phyloP scores from a whole-genome alignment of 2,329 filamentous ascomycete genomes.

The Penicillium rolfsii region DNA sequence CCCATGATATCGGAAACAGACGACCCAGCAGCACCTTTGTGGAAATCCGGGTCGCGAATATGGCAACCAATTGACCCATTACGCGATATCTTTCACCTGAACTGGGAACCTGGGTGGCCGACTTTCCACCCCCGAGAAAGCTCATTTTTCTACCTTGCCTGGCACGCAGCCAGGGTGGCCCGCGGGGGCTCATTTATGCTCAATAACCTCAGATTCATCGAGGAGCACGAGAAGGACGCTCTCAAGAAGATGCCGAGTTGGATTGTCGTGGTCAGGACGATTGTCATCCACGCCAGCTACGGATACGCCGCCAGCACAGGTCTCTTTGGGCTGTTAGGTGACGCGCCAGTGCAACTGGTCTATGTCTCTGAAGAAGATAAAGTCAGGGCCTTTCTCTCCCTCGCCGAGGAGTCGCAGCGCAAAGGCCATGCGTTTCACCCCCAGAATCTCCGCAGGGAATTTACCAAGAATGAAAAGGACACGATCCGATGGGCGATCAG shows the following conservation, averaged over 20 bases:
- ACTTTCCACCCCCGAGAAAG: not conserved
- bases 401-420: conserved; percentile 6
- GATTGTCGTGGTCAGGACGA: conserved; percentile 2
- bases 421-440: conserved; percentile 7
- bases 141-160: conserved; percentile 1
- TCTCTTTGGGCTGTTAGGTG: conserved; percentile 13
- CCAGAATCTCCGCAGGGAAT: conserved; percentile 6
- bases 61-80: not conserved
- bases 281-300: conserved; percentile 5
- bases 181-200: not conserved
- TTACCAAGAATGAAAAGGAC: not conserved
- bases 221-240: not conserved
- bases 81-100: conserved; percentile 2
- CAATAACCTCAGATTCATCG: not conserved
- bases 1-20: not conserved
- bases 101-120: not conserved
- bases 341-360: conserved; percentile 11
- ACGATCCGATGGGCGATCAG: not conserved
- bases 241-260: not conserved
- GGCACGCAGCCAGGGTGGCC: not conserved
- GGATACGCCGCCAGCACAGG: conserved; percentile 1
- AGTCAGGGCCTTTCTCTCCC: conserved; percentile 1
- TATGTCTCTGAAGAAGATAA: conserved; percentile 2
- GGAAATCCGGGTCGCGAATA: not conserved
- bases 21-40: not conserved